Conservation (phyloP, 768 basidiomycete genomes). For the Pisolithus microcarpus region DNA sequence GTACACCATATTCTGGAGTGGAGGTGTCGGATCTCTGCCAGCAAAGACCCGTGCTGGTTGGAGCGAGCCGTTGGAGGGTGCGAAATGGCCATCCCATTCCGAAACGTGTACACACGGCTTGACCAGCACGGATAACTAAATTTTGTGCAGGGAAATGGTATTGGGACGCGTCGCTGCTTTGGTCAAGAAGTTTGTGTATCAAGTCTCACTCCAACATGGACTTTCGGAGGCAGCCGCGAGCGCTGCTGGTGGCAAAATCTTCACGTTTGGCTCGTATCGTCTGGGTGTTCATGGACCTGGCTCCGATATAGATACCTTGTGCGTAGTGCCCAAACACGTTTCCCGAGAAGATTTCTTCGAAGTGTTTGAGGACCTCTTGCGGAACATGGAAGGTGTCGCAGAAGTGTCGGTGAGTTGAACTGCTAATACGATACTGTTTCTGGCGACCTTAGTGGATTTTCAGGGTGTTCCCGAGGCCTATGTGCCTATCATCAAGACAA, state of each 20-base stretch:
- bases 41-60: neutral
- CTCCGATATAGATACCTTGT: conserved; percentile 95
- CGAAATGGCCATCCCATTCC: neutral
- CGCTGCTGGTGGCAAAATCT: conserved; percentile 96
- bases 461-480: conserved; percentile 96
- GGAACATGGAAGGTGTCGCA: conserved; percentile 70
- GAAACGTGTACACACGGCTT: neutral
- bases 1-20: neutral
- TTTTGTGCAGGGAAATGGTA: conserved; percentile 72
- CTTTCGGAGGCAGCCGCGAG: conserved; percentile 82
- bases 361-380: conserved; percentile 83
- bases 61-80: neutral
- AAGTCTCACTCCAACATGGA: conserved; percentile 70
- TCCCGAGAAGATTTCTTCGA: conserved; percentile 95
- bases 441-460: conserved; percentile 2
- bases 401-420: conserved; percentile 75
- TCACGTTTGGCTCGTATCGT: conserved; percentile 97
- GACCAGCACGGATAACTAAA: conserved; percentile 16
- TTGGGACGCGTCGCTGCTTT: conserved; percentile 83
- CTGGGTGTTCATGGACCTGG: conserved; percentile 95
- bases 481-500: conserved; percentile 90
- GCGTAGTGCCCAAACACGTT: conserved; percentile 95
- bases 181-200: conserved; percentile 89
- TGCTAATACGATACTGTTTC: neutral
- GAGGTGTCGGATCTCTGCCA: neutral